Base-by-base conservation (phyloP, 176 grass and related monocot species). In the Ensete ventricosum region DNA sequence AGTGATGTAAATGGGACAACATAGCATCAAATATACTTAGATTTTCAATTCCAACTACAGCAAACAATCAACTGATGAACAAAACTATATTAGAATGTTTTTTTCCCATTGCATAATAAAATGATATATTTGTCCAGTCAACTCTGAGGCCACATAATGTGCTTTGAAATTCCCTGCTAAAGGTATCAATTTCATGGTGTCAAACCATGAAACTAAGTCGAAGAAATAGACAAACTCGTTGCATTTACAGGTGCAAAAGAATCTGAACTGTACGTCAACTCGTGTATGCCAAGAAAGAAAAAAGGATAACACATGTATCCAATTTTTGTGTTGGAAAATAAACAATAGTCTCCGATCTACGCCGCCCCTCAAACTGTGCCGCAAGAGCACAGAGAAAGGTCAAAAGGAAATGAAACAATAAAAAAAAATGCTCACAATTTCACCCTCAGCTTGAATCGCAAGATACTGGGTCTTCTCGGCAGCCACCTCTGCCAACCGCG, bases 401-500 rank as follows among this genome's bases (percentile, higher is more conserved):
- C 19, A 34, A 52, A 1, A 59, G 19, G 51, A 49, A 59, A 22
- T n/a, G 16, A 59, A 29, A 10, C 63, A 55, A n/a, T 17, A 27
- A 49, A 29, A 59, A 27, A 17, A 64, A 23, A 27, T 50, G 51
- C 86, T 89, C 66, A 99, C 95, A 9, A 94, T 89, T 54, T 81
- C 88, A 73, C 12, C 48, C 67, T 88, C 43, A 48, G 64, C 54
- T 74, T 85, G 76, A 54, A 86, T 55, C 77, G 88, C 78, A 12
- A 49, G 59, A 79, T 64, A 72, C 21, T 83, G 88, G 48, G 85
- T 81, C 78, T 82, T 81, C 62, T 99, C 91, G 49, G 79, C 64
- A 20, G 74, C 88, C 67, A 88, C 5, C 25, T 91, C 90, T 50
- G 55, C 73, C 10, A 89, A 81, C 13, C 95, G 88, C 62, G 84